phyloP scores from a whole-genome alignment of 805 yeast species.

The Pichia ethanolica region DNA sequence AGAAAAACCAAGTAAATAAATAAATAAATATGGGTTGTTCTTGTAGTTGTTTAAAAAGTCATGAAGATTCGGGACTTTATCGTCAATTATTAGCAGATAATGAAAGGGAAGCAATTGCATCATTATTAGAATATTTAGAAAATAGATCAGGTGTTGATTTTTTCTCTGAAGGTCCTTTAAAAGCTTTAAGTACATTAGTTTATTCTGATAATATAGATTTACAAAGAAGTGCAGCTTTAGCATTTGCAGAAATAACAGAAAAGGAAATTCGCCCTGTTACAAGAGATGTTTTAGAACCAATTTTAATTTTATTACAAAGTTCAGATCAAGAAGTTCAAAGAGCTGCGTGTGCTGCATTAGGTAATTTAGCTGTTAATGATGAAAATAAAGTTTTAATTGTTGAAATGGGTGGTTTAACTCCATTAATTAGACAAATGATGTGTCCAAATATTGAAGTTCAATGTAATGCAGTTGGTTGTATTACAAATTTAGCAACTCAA shows the following conservation, averaged over 20 bases:
- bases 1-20: not conserved
- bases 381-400: constrained; percentile 90
- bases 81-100: constrained; percentile 88
- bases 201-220: constrained; percentile 91
- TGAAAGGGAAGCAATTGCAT: constrained; percentile 93
- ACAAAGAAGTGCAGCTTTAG: constrained; percentile 94
- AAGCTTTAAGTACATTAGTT: constrained; percentile 86
- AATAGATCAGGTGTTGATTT: constrained; percentile 85
- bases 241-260: constrained; percentile 97
- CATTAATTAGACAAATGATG: constrained; percentile 95
- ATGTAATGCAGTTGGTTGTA: constrained; percentile 98
- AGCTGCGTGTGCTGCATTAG: constrained; percentile 98
- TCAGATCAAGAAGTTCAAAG: constrained; percentile 93
- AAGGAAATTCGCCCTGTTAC: constrained; percentile 89
- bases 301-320: constrained; percentile 75
- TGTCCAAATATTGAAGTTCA: constrained; percentile 95
- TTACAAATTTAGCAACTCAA: constrained; percentile 95
- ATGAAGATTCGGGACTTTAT: constrained; percentile 49
- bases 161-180: constrained; percentile 76
- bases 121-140: constrained; percentile 80
- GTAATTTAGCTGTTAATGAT: constrained; percentile 95
- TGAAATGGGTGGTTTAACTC: constrained; percentile 97
- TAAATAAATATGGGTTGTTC: constrained; percentile 40
- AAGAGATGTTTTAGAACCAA: constrained; percentile 89
- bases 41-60: constrained; percentile 38